phyloP scores from a whole-genome alignment of 2,329 filamentous ascomycete species.

The Curvularia lunata region DNA sequence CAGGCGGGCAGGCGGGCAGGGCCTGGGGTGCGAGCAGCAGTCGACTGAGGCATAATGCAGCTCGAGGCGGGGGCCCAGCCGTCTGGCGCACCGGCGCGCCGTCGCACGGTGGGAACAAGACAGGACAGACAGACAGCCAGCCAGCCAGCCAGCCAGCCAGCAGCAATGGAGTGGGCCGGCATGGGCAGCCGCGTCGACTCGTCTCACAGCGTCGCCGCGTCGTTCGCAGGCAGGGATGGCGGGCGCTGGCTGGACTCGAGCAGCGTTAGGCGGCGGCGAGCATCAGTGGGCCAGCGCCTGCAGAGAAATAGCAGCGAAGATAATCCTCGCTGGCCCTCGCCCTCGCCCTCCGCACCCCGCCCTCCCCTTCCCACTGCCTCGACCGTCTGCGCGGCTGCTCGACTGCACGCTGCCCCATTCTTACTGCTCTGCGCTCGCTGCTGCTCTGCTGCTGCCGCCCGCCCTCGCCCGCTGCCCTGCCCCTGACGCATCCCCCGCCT shows the following conservation, averaged over 20 bases:
- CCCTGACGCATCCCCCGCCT: slow-evolving; percentile 20
- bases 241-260: slow-evolving; percentile 26
- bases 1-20: too few relatives aligned
- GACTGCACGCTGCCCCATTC: slow-evolving; percentile 1
- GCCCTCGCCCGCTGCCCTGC: background rate
- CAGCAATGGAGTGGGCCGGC: slow-evolving; percentile 12
- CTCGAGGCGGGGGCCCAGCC: slow-evolving; percentile 5
- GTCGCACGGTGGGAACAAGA: too few relatives aligned
- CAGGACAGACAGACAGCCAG: too few relatives aligned
- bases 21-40: slow-evolving; percentile 1
- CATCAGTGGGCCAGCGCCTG: slow-evolving; percentile 29
- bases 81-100: slow-evolving; percentile 13
- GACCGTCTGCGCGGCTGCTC: slow-evolving; percentile 7
- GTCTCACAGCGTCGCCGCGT: slow-evolving; percentile 21
- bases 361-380: slow-evolving; percentile 5
- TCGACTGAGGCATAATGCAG: slow-evolving; percentile 9
- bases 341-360: slow-evolving; percentile 20
- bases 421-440: too few relatives aligned
- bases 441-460: too few relatives aligned
- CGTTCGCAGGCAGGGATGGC: slow-evolving; percentile 32
- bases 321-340: slow-evolving; percentile 19
- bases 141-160: too few relatives aligned
- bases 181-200: slow-evolving; percentile 12
- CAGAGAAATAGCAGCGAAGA: slow-evolving; percentile 34
- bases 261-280: slow-evolving; percentile 23